These are phyloP conservation scores for Nitzschia palea DNA, from an alignment of 108 stramenopile species.

Conservation along the genomic window DNA sequence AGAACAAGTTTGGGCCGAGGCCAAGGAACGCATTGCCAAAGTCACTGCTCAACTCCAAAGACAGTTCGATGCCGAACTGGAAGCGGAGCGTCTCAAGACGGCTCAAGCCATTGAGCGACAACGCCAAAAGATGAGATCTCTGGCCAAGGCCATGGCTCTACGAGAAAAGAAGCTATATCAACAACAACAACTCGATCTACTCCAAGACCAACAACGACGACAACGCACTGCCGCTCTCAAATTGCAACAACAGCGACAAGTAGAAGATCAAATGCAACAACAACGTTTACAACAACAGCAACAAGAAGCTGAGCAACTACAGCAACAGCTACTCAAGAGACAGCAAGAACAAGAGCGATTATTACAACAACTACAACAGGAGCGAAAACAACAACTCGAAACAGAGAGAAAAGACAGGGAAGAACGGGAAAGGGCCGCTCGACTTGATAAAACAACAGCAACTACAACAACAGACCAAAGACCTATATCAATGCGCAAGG, in stretches of 20 bases:
- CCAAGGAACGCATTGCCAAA: conserved; percentile 1
- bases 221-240: background rate
- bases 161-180: conserved; percentile 15
- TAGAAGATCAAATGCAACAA: conserved; percentile 9
- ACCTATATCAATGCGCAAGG: background rate
- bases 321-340: background rate
- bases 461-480: background rate
- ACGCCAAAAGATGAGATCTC: conserved; percentile 28
- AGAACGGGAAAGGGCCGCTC: conserved; percentile 1
- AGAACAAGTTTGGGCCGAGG: conserved; percentile 9
- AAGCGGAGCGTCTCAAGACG: conserved; percentile 1
- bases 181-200: conserved; percentile 3
- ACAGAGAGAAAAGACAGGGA: background rate
- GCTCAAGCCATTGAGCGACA: conserved; percentile 14
- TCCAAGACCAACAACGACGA: conserved; percentile 5
- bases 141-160: conserved; percentile 23
- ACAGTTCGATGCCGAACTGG: conserved; percentile 6
- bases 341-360: background rate
- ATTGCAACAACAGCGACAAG: conserved; percentile 3
- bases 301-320: background rate
- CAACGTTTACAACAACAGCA: background rate
- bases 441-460: background rate
- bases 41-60: background rate
- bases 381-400: background rate
- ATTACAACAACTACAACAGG: background rate